Evolutionary conservation across 495 filamentous ascomycete species (phyloP).

Genomic region (Lasiosphaeris hirsuta): DNA sequence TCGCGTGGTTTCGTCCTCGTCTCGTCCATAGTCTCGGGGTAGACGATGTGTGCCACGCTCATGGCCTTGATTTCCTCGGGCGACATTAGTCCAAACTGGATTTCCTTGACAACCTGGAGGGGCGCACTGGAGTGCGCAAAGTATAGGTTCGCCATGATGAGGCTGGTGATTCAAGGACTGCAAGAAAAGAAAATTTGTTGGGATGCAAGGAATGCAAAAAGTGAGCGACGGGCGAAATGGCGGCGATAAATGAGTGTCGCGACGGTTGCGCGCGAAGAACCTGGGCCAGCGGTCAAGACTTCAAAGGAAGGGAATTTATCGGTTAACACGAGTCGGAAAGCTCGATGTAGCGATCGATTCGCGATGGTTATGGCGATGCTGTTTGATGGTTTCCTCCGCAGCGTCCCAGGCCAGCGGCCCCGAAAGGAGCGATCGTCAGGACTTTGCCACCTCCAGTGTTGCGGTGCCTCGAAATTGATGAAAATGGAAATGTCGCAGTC

Average conservation of each 20-base stretch:
- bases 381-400: constrained; percentile 32
- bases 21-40: constrained; percentile 99
- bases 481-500: constrained; percentile 25
- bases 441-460: constrained; percentile 23
- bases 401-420: constrained; percentile 37
- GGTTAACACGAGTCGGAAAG: constrained; percentile 7
- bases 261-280: constrained; percentile 16
- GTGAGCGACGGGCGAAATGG: constrained; percentile 13
- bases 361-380: constrained; percentile 18
- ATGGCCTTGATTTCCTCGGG: constrained; percentile 97
- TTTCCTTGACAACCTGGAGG: constrained; percentile 92
- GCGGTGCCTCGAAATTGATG: constrained; percentile 16
- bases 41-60: constrained; percentile 89
- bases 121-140: constrained; percentile 93
- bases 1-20: constrained; percentile 80
- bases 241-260: constrained; percentile 14
- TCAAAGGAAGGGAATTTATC: constrained; percentile 12
- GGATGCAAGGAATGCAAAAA: not conserved
- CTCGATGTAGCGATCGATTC: constrained; percentile 23
- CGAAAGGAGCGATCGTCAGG: constrained; percentile 30
- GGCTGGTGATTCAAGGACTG: constrained; percentile 6
- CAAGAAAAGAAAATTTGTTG: constrained; percentile 1
- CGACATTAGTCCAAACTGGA: constrained; percentile 94
- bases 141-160: constrained; percentile 86
- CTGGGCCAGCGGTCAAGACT: constrained; percentile 3